These are phyloP conservation scores for Datisca glomerata DNA, from an alignment of 306 rosid species.

Conservation along the genomic window DNA sequence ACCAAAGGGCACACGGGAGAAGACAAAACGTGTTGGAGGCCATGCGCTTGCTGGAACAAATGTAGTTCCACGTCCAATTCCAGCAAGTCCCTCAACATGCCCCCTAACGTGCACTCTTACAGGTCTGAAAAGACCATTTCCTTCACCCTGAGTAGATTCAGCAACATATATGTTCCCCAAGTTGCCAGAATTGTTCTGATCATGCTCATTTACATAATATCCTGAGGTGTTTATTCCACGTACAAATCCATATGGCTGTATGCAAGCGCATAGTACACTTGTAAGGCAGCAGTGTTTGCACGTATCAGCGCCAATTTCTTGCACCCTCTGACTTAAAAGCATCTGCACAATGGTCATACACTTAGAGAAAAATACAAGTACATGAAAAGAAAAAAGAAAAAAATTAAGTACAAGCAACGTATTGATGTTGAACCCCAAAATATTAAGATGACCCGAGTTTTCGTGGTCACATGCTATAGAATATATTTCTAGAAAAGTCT, in stretches of 20 bases:
- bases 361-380: neutral
- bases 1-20: slow-evolving; percentile 86
- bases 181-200: slow-evolving; percentile 54
- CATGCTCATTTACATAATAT: slow-evolving; percentile 69
- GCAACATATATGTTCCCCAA: slow-evolving; percentile 66
- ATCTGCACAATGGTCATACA: slow-evolving; percentile 35
- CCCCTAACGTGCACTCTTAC: slow-evolving; percentile 88
- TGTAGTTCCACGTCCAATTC: slow-evolving; percentile 87
- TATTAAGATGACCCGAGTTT: too few species aligned
- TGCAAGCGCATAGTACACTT: slow-evolving; percentile 69
- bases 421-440: too few species aligned
- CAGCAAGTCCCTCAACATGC: slow-evolving; percentile 93
- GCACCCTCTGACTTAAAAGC: slow-evolving; percentile 98
- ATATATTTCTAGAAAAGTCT: too few species aligned
- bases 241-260: slow-evolving; percentile 62
- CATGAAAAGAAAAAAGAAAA: too few species aligned
- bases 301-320: slow-evolving; percentile 86
- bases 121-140: slow-evolving; percentile 61
- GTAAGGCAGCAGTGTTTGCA: slow-evolving; percentile 81
- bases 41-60: slow-evolving; percentile 78
- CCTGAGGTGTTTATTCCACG: slow-evolving; percentile 50
- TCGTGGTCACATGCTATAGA: too few species aligned
- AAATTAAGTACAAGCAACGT: too few species aligned
- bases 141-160: slow-evolving; percentile 69
- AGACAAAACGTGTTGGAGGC: slow-evolving; percentile 90